These are phyloP conservation scores for Phytophthora litchii DNA, from an alignment of 352 stramenopile genomes.

Conservation along the genomic window DNA sequence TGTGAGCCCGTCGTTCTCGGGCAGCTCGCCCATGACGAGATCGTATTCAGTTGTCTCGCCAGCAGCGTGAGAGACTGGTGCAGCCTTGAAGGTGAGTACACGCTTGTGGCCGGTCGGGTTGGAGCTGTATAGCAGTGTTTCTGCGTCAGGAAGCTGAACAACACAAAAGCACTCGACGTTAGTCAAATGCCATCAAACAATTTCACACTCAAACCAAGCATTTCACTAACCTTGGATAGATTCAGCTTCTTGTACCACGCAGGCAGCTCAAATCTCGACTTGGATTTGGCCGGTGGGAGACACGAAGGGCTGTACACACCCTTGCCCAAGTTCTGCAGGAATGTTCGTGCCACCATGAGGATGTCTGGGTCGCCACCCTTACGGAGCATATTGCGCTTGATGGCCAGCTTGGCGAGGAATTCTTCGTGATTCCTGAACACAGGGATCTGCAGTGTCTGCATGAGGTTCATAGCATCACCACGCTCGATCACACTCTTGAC, in stretches of 20 bases:
- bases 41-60: constrained; percentile 86
- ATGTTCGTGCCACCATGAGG: constrained; percentile 89
- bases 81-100: constrained; percentile 61
- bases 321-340: constrained; percentile 82
- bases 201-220: background rate
- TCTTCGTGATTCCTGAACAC: constrained; percentile 93
- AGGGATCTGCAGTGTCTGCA: constrained; percentile 96
- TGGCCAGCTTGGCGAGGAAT: constrained; percentile 96
- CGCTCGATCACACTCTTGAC: constrained; percentile 92
- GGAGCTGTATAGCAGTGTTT: constrained; percentile 63
- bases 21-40: constrained; percentile 78
- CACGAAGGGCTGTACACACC: constrained; percentile 62
- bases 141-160: constrained; percentile 49
- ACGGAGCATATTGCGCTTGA: constrained; percentile 92
- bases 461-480: constrained; percentile 92
- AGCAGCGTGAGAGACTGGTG: constrained; percentile 49
- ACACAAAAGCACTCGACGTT: constrained; percentile 11
- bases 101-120: constrained; percentile 65
- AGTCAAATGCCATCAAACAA: background rate
- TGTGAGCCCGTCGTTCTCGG: constrained; percentile 78
- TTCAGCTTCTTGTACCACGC: constrained; percentile 66
- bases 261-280: constrained; percentile 82
- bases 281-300: constrained; percentile 77
- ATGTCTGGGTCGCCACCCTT: constrained; percentile 98
- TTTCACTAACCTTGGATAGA: constrained; percentile 52